Base-by-base conservation (phyloP, 176 grass and related monocot genomes). In the Aegilops sharonensis region DNA sequence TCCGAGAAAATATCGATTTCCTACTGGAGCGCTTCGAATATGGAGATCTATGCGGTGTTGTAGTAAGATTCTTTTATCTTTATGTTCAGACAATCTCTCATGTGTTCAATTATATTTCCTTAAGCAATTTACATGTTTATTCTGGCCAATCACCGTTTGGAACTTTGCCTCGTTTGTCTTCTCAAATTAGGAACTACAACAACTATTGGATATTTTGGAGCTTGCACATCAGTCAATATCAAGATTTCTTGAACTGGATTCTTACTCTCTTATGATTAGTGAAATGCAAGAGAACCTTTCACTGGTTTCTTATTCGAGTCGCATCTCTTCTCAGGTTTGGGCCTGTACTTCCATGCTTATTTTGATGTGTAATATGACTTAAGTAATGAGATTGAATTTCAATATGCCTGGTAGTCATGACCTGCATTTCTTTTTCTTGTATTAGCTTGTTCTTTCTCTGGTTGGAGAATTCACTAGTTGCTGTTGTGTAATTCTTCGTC, bases 231-330 rank as follows among this genome's bases (percentile, higher is more conserved):
- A 89, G 81, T 95, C 93, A 36, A 85, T 98, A 85, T 98, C 90
- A 79, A 90, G 83, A 90, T 90, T 86, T 94, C 93, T 98, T 83
- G 93, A 98, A 90, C 81, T 98, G 82, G 91, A 98, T 92, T 89
- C 96, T 72, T 98, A 94, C 81, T 87, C 86, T 82, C 90, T 98
- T 80, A 94, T 98, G 91, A 75, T 98, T 83, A 90, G 92, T 36
- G 96, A 98, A 88, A 95, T 98, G 91, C 90, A 95, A 94, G 96
- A 98, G 86, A 94, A 95, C 75, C 96, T 98, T 61, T 98, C 96
- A 32, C 87, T 98, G 80, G 91, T 98, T 91, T 98, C 96, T 71
- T 98, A 95, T 84, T 94, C 96, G 62, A 98, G 96, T 83, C 96
- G 96, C n/a, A 85, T 98, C 57, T 89, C 93, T 80, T 95, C 91